Conservation (phyloP, 1,139 yeast species). For the Suhomyces bokatorum region DNA sequence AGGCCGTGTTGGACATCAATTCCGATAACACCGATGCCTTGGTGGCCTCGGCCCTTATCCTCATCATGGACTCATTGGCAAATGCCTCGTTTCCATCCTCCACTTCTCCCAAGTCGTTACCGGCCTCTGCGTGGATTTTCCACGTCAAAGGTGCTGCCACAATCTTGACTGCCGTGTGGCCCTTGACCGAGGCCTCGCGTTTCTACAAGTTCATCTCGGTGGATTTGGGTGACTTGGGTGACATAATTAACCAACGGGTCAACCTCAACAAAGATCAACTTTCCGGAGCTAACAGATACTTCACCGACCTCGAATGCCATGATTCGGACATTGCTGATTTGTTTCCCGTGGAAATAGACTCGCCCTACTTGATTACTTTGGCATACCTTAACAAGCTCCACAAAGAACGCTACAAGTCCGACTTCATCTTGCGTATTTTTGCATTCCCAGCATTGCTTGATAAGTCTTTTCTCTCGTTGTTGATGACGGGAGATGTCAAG, state of each 20-base stretch:
- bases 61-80: constrained; percentile 91
- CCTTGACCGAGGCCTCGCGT: constrained; percentile 74
- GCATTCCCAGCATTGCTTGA: constrained; percentile 93
- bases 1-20: constrained; percentile 81
- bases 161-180: constrained; percentile 92
- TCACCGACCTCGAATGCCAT: constrained; percentile 74
- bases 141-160: constrained; percentile 98
- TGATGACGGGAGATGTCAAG: constrained; percentile 80
- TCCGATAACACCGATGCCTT: constrained; percentile 87
- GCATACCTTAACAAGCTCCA: constrained; percentile 85
- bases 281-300: constrained; percentile 30
- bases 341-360: constrained; percentile 78
- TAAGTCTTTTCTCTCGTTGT: constrained; percentile 67
- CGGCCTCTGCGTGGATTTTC: constrained; percentile 95
- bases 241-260: constrained; percentile 59
- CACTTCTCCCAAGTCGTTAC: constrained; percentile 62
- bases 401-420: constrained; percentile 78
- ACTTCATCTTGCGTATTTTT: constrained; percentile 82
- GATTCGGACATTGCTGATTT: constrained; percentile 82
- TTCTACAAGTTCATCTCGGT: constrained; percentile 78
- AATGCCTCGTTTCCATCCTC: constrained; percentile 80
- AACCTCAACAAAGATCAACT: constrained; percentile 18
- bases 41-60: constrained; percentile 85
- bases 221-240: constrained; percentile 80
- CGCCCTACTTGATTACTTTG: constrained; percentile 83